Base-by-base conservation (phyloP, 2,329 filamentous ascomycete species). In the Dactylella cylindrospora region DNA sequence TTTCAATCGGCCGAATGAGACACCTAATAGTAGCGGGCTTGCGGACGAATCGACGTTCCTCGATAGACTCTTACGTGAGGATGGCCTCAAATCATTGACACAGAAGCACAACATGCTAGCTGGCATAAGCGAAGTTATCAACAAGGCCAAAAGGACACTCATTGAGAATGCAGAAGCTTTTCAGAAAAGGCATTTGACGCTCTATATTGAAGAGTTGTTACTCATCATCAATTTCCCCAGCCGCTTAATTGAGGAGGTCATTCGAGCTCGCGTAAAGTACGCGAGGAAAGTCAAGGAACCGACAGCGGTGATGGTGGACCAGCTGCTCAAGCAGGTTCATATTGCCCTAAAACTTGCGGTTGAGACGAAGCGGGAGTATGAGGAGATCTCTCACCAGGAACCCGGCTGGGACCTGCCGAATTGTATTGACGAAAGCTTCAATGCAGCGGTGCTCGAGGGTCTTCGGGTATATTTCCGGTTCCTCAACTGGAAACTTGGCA, bases 381-480 rank as follows among this genome's bases (percentile, higher is more conserved):
- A 87, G 28, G 77, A 82, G 20, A 89, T 97, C 45, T 88, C 90
- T 17, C 83, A 88, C 67, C 86, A 90, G 0, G 87, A 97, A 72
- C 83, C 86, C 15, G 91, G 93, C 39, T 98, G 93, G 93, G 90
- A 97, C 68, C 75, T 97, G 50, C 93, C 93, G 2, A 89, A 90
- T 6, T 96, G 90, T 73, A 94, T 98, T 66, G 93, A 97, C 71
- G 93, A 98, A 71, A 89, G 89, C 33, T 98, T 97, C 70, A 93
- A 97, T 71, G 81, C 85, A 26, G 88, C 94, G 13, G 88, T 97
- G 7, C 75, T 98, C 35, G 91, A 96, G 70, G 90, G 91, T 0
- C 77, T 98, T 68, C 94, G 91, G 72, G 97, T 95, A 73, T 98
- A 98, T 74, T 98, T 98, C 79, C 93, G 91, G 72, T 90, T 98